Percentiles rank a stretch among this genome's conserved stretches.
phyloP scores from a whole-genome alignment of 768 basidiomycete genomes.

The Cystofilobasidium ferigula region DNA sequence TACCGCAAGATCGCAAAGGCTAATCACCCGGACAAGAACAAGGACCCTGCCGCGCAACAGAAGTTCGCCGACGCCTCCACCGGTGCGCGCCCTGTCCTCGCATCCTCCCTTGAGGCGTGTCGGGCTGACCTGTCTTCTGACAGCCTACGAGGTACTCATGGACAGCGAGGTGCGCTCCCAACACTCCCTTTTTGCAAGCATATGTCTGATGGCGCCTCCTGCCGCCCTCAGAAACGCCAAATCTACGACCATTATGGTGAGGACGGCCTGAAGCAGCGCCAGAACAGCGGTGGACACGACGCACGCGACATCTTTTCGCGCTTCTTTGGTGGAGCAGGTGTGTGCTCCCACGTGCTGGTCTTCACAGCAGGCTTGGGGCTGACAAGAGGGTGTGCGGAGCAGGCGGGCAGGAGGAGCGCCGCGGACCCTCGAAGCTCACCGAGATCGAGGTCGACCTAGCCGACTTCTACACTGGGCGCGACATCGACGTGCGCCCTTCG shows the following conservation, averaged over 20 bases:
- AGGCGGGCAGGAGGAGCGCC: slow-evolving; percentile 53
- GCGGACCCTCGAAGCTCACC: slow-evolving; percentile 62
- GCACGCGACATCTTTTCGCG: slow-evolving; percentile 89
- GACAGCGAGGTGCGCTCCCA: slow-evolving; percentile 57
- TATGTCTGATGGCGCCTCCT: not conserved
- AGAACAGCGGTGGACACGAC: slow-evolving; percentile 59
- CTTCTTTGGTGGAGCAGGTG: slow-evolving; percentile 66
- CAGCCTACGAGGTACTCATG: slow-evolving; percentile 88
- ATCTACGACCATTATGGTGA: slow-evolving; percentile 89
- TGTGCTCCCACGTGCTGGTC: slow-evolving; percentile 20
- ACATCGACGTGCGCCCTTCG: slow-evolving; percentile 54
- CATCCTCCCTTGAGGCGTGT: not conserved
- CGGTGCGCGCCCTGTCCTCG: slow-evolving; percentile 46
- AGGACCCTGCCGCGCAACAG: slow-evolving; percentile 61
- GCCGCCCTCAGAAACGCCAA: slow-evolving; percentile 58
- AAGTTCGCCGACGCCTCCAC: slow-evolving; percentile 84
- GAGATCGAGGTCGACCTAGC: slow-evolving; percentile 76
- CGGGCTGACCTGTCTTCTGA: slow-evolving; percentile 32
- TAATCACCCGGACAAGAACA: slow-evolving; percentile 93
- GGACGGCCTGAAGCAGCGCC: slow-evolving; percentile 85
- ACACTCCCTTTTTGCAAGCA: not conserved
- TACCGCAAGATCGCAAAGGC: slow-evolving; percentile 81
- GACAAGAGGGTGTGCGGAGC: slow-evolving; percentile 37
- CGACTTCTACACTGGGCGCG: slow-evolving; percentile 81
- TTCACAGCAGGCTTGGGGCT: slow-evolving; percentile 22